Evolutionary conservation across 2,329 filamentous ascomycete species (phyloP), one percentile per base, ranked within the genome.

Genomic region (Cercospora berteroae): DNA sequence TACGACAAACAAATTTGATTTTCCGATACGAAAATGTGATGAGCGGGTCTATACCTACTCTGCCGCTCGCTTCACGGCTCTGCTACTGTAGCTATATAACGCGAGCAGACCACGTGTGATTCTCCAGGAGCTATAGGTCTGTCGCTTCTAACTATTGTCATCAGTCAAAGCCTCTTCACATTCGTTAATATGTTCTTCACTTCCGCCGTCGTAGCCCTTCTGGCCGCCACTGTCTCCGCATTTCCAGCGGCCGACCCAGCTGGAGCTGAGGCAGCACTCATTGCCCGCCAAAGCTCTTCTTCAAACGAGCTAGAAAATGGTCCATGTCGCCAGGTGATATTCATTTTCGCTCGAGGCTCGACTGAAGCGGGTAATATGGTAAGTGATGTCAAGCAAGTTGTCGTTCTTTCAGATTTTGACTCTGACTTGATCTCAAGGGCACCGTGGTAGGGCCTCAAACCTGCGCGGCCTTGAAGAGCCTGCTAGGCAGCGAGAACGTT

Each of bases 341-440:
- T 87, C 63, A 82, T 87, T 70, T 87, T 85, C 69, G 85, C 85
- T 23, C 82, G 86, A n/a, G 85, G 85, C 7, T 87, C 85, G 9
- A 82, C 81, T 5, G 83, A 87, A 73, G 27, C 68, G 0, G 84
- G 84, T 39, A 87, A 86, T 70, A 82, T 87, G 56, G 85, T 68
- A 65, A 13, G 44, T 7, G 18, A 23, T 1, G n/a, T 48, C 18
- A 12, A 10, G 20, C 42, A 20, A 12, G 18, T 23, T 50, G 5
- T 39, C 36, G 13, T 39, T 39, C 10, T 12, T 6, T 4, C 2
- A 8, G 12, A 56, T 23, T 16, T 1, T 16, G 52, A n/a, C 7
- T 31, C 52, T 56, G 52, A 31, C 52, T 31, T n/a, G 52, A 29
- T 25, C 12, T 18, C 3, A 4, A 72, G 71, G 72, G 72, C 31